Percentiles rank a stretch among this genome's conserved stretches.
Conservation (phyloP, 2,329 filamentous ascomycete species). For the Lachnellula hyalina region DNA sequence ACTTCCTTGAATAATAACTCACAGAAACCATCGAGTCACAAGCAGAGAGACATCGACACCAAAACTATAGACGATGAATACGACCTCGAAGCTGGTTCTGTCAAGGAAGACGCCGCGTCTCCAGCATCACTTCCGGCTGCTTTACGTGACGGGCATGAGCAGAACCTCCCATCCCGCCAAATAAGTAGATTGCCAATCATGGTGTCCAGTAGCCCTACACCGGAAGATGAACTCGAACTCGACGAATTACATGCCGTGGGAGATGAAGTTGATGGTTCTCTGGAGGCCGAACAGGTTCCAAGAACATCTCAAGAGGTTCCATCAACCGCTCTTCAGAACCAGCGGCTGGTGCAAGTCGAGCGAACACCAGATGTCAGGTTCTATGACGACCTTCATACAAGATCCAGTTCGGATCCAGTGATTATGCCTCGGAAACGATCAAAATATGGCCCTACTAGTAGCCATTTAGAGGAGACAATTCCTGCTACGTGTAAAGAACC, state of each 20-base stretch:
- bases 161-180: background rate
- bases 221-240: constrained; percentile 25
- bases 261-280: constrained; percentile 17
- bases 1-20: background rate
- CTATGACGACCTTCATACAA: background rate
- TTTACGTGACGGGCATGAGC: constrained; percentile 5
- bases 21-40: background rate
- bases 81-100: background rate
- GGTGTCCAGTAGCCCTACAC: constrained; percentile 5
- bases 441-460: background rate
- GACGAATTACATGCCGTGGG: constrained; percentile 20
- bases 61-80: background rate
- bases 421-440: background rate
- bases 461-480: background rate
- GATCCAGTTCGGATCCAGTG: background rate
- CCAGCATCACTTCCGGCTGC: background rate
- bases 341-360: constrained; percentile 22
- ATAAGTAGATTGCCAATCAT: background rate
- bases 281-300: background rate
- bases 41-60: background rate
- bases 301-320: constrained; percentile 11
- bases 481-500: constrained; percentile 2
- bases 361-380: constrained; percentile 17
- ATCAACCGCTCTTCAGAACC: constrained; percentile 11
- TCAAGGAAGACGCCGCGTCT: background rate